Percentiles rank a stretch among this genome's conserved stretches.
phyloP scores from a whole-genome alignment of 768 basidiomycete genomes.

The Cyclocybe aegerita region DNA sequence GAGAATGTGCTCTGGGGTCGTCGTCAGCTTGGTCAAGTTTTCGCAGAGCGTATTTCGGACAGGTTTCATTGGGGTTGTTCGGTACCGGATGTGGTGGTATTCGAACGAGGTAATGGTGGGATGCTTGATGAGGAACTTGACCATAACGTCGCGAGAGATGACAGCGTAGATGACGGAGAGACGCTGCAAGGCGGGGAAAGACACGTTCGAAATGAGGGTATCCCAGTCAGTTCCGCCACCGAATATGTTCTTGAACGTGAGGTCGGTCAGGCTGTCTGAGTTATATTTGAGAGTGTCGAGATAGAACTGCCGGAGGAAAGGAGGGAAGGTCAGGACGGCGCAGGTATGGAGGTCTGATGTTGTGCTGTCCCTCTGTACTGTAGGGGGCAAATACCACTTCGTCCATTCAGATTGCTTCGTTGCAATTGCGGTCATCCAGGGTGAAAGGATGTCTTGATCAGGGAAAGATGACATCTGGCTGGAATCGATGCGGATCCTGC shows the following conservation, averaged over 20 bases:
- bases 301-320: slow-evolving; percentile 18
- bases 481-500: slow-evolving; percentile 8
- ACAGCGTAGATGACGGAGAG: slow-evolving; percentile 12
- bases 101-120: slow-evolving; percentile 10
- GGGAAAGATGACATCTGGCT: slow-evolving; percentile 10
- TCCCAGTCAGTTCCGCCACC: slow-evolving; percentile 18
- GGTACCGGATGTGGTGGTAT: slow-evolving; percentile 19
- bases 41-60: slow-evolving; percentile 6
- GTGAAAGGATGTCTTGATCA: slow-evolving; percentile 11
- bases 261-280: slow-evolving; percentile 5
- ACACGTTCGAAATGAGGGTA: slow-evolving; percentile 10
- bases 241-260: slow-evolving; percentile 18
- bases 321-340: slow-evolving; percentile 16
- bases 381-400: slow-evolving; percentile 12
- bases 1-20: slow-evolving; percentile 15
- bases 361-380: not conserved
- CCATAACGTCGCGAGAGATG: slow-evolving; percentile 13
- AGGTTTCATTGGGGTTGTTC: slow-evolving; percentile 11
- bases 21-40: slow-evolving; percentile 9
- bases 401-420: slow-evolving; percentile 11
- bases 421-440: not conserved
- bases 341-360: slow-evolving; percentile 4
- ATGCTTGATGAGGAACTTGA: slow-evolving; percentile 18
- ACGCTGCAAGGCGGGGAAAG: slow-evolving; percentile 10
- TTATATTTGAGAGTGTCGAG: slow-evolving; percentile 12